Percentiles rank a stretch among this genome's conserved stretches.
Evolutionary conservation across 2,329 filamentous ascomycete genomes (phyloP).

Genomic region (Botrytis aclada): DNA sequence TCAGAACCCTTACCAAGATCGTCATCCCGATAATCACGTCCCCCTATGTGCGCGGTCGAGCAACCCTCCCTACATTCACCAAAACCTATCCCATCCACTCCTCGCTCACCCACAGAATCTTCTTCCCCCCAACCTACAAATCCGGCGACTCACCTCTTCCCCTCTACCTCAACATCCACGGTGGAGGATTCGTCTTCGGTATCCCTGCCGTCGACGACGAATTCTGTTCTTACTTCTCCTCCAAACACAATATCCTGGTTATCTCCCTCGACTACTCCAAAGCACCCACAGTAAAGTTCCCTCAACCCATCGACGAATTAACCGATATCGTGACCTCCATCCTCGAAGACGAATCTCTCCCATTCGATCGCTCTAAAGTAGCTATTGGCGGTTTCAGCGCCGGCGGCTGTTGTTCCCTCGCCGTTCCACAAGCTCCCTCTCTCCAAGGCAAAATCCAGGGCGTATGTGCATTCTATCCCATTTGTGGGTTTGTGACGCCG

Average conservation of each 20-base stretch:
- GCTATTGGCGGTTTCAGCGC: constrained; percentile 49
- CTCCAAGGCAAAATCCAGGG: constrained; percentile 38
- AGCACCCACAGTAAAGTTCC: constrained; percentile 46
- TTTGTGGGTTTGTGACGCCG: constrained; percentile 41
- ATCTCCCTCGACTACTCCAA: constrained; percentile 50
- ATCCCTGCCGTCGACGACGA: constrained; percentile 44
- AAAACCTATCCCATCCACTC: constrained; percentile 19
- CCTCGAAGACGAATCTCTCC: constrained; percentile 44
- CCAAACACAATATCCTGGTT: constrained; percentile 43
- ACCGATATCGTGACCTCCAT: constrained; percentile 44
- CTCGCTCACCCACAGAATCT: constrained; percentile 16
- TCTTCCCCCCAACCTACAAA: constrained; percentile 11
- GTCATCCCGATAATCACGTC: background rate
- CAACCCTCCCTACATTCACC: constrained; percentile 12
- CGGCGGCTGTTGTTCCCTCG: constrained; percentile 48
- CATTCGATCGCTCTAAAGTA: constrained; percentile 44
- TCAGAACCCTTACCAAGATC: background rate
- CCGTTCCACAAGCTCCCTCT: constrained; percentile 40
- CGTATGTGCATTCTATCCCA: constrained; percentile 45
- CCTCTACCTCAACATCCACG: constrained; percentile 48
- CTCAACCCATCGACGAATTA: constrained; percentile 44
- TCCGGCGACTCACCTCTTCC: constrained; percentile 10
- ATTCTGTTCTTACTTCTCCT: constrained; percentile 45
- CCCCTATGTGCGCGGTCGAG: background rate
- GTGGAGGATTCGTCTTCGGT: constrained; percentile 49